Base-by-base conservation (phyloP, 148 eudicot species). In the Hydrangea macrophylla region DNA sequence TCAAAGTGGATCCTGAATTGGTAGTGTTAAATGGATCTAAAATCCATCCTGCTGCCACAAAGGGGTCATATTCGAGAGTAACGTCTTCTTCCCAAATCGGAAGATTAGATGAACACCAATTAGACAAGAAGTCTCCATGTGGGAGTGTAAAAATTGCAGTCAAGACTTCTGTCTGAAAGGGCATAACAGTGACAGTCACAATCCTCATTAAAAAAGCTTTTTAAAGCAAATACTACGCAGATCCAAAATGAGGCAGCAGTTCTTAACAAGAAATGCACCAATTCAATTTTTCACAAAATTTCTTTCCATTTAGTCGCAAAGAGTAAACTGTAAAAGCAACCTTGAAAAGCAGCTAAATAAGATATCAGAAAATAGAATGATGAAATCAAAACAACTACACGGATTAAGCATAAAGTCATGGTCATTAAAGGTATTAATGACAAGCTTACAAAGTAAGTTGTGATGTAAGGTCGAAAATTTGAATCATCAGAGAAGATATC, bases 401-500 rank as follows among this genome's bases (percentile, higher is more conserved):
- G 39, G 27, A 72, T 45, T 48, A 53, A 17, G 53, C 0, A 65
- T 9, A 42, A 18, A 30, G 39, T 35, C 25, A 55, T 25, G 36
- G 55, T 15, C 30, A 73, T 8, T 33, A 62, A 27, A 63, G 35
- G 61, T 39, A 51, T 51, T 48, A 31, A 58, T 61, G 32, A 68
- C 62, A 73, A 63, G 66, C 97, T 89, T 75, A 95, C 99, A 73
- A 91, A 89, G 77, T 89, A 69, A 62, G 20, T 60, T 28, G 86
- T 91, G 62, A 95, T 73, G 67, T 71, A 91, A 56, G 96, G 80
- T 66, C 97, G 87, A 66, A 95, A 88, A 80, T 95, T 95, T 62
- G 99, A 91, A 82, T 95, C 99, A 83, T 95, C 99, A 58, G 99
- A 95, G 78, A 95, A 86, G 65, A 95, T 82, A 70, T 95, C 99